phyloP scores from a whole-genome alignment of 106 monocot genomes.

The Dendrobium officinale region DNA sequence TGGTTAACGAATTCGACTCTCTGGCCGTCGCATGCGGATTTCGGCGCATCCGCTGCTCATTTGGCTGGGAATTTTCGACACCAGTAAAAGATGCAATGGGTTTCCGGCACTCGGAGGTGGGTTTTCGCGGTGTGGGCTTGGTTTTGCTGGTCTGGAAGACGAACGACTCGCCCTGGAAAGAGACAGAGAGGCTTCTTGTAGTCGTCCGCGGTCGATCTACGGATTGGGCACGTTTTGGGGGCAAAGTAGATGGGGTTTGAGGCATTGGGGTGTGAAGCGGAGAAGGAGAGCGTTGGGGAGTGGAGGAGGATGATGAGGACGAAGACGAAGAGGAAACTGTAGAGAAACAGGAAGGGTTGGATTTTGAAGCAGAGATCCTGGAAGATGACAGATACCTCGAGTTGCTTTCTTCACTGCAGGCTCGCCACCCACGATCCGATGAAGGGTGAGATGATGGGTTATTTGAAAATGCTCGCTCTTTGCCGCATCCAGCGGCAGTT shows the following conservation, averaged over 20 bases:
- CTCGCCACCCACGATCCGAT: slow-evolving; percentile 12
- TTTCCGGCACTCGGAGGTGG: slow-evolving; percentile 31
- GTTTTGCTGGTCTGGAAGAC: slow-evolving; percentile 48
- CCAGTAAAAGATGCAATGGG: slow-evolving; percentile 6
- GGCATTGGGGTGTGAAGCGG: slow-evolving; percentile 25
- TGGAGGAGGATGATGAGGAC: slow-evolving; percentile 15
- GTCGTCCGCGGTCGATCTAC: slow-evolving; percentile 43
- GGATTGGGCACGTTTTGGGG: slow-evolving; percentile 27
- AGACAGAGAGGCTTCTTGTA: slow-evolving; percentile 60
- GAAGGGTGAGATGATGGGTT: slow-evolving; percentile 20
- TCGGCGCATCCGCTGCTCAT: slow-evolving; percentile 27
- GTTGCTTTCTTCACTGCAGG: slow-evolving; percentile 24
- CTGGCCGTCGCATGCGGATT: slow-evolving; percentile 34
- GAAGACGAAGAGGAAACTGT: slow-evolving; percentile 23
- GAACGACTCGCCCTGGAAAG: slow-evolving; percentile 65
- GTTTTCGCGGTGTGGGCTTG: slow-evolving; percentile 27
- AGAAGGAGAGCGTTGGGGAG: slow-evolving; percentile 25
- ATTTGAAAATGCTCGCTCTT: background rate
- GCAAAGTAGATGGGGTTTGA: slow-evolving; percentile 11
- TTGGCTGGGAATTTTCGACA: slow-evolving; percentile 36
- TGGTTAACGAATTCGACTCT: slow-evolving; percentile 19
- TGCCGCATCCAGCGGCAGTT: background rate
- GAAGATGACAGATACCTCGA: slow-evolving; percentile 40
- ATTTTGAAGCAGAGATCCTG: slow-evolving; percentile 17
- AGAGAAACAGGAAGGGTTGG: slow-evolving; percentile 14